Evolutionary conservation across 169 alveolate genomes (phyloP).

Genomic region (Plasmodium billcollinsi): DNA sequence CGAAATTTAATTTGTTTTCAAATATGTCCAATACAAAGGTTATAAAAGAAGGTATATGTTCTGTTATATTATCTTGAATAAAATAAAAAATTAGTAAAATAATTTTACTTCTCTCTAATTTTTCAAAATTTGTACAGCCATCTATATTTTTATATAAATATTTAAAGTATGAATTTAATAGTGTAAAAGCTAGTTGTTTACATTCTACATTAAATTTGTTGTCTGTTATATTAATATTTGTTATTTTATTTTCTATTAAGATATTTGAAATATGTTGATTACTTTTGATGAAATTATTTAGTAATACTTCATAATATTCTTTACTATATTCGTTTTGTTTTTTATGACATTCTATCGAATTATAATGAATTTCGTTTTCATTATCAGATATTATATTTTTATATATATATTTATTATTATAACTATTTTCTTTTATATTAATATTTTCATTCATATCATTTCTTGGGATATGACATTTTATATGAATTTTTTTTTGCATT

Average conservation of each 20-base stretch:
- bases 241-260: slow-evolving; percentile 40
- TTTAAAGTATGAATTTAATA: slow-evolving; percentile 49
- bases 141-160: slow-evolving; percentile 22
- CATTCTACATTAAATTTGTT: slow-evolving; percentile 39
- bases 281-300: slow-evolving; percentile 17
- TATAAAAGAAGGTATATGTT: slow-evolving; percentile 59
- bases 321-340: slow-evolving; percentile 5
- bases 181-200: slow-evolving; percentile 36
- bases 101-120: slow-evolving; percentile 32
- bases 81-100: slow-evolving; percentile 57
- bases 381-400: neutral
- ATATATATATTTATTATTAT: too few species aligned
- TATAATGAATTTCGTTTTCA: neutral
- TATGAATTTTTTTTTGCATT: neutral
- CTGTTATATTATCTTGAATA: slow-evolving; percentile 59
- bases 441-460: neutral
- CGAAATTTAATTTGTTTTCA: slow-evolving; percentile 47
- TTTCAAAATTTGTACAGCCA: slow-evolving; percentile 26
- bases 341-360: neutral
- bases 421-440: neutral
- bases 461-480: neutral
- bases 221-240: slow-evolving; percentile 23
- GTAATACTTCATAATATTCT: slow-evolving; percentile 27
- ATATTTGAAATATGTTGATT: slow-evolving; percentile 20
- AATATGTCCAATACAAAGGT: slow-evolving; percentile 18